These are phyloP conservation scores for Trypanosoma melophagium DNA, from an alignment of 208 protist genomes.

Conservation along the genomic window DNA sequence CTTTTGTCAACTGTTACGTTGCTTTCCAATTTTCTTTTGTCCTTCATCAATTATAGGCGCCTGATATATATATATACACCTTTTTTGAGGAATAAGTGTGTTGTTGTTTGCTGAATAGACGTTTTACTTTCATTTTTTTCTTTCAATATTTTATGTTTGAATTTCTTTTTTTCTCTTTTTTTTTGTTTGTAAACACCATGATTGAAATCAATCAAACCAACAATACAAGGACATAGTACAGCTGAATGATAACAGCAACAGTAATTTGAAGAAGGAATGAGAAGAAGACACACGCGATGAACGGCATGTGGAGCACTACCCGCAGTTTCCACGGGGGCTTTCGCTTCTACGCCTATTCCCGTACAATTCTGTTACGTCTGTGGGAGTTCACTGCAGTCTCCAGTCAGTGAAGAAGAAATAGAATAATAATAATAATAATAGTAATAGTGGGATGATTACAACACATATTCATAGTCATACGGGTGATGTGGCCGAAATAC, in stretches of 20 bases:
- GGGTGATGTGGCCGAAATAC: too few species aligned
- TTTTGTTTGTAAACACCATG: background rate
- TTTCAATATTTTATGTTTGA: slow-evolving; percentile 2
- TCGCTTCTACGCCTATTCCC: background rate
- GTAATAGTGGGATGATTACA: too few species aligned
- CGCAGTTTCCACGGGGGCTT: background rate
- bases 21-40: too few species aligned
- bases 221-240: too few species aligned
- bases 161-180: slow-evolving; percentile 25
- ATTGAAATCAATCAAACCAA: background rate
- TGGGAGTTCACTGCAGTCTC: background rate
- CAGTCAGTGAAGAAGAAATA: background rate
- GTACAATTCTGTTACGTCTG: slow-evolving; percentile 21
- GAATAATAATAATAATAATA: background rate
- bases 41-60: too few species aligned
- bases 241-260: background rate
- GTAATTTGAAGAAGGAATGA: background rate
- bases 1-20: too few species aligned
- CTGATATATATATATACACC: too few species aligned
- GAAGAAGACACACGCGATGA: slow-evolving; percentile 3
- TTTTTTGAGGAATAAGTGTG: too few species aligned
- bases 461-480: too few species aligned
- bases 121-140: too few species aligned
- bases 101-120: too few species aligned
- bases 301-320: slow-evolving; percentile 3